phyloP scores from a whole-genome alignment of 148 eudicot species.

The Chenopodium formosanum region DNA sequence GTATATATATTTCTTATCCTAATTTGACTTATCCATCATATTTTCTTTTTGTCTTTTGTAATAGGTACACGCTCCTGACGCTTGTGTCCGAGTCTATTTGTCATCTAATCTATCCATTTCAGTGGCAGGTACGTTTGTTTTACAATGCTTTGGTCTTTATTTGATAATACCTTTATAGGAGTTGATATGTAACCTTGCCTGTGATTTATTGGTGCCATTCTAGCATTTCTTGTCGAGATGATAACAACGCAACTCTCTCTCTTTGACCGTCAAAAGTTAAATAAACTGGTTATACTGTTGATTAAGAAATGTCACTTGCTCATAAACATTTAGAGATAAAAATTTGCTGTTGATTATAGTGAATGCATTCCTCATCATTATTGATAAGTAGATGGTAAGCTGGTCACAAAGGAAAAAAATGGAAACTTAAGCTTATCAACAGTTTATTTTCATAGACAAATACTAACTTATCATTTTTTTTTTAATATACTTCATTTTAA shows the following conservation, averaged over 20 bases:
- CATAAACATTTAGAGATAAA: neutral
- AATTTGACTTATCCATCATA: neutral
- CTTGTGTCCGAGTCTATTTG: slow-evolving; percentile 90
- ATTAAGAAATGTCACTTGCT: neutral
- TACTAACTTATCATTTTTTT: too few species aligned
- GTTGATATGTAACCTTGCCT: neutral
- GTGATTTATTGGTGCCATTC: neutral
- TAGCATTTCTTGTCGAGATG: neutral
- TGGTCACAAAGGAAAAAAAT: too few species aligned
- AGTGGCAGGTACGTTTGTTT: slow-evolving; percentile 73
- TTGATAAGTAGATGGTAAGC: neutral
- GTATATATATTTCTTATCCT: neutral
- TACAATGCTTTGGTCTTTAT: neutral
- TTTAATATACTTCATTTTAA: neutral
- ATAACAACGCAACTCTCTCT: neutral
- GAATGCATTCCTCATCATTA: neutral
- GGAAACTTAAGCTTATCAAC: neutral
- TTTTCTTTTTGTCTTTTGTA: neutral
- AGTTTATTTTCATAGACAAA: neutral
- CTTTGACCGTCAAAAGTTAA: too few species aligned
- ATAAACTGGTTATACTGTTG: neutral
- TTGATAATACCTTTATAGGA: neutral
- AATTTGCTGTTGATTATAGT: neutral
- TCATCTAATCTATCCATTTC: slow-evolving; percentile 81
- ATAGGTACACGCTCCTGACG: slow-evolving; percentile 88